These are phyloP conservation scores for Bjerkandera adusta DNA, from an alignment of 1,284 basidiomycete species.

Conservation along the genomic window DNA sequence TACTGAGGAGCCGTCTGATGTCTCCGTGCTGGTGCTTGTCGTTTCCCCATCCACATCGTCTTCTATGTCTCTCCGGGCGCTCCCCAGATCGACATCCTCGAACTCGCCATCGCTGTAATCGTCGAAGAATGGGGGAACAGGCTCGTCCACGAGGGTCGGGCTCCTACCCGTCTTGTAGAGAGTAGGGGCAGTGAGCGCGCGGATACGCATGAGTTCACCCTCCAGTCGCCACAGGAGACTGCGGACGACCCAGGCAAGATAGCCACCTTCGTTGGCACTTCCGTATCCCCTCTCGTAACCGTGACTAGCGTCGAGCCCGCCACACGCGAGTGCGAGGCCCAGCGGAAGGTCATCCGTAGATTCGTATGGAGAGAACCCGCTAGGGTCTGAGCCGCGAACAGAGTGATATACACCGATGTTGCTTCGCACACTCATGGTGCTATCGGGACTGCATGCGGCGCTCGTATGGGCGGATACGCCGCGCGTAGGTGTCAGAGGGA, in stretches of 20 bases:
- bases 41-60: constrained; percentile 26
- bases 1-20: constrained; percentile 47
- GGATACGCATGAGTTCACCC: constrained; percentile 44
- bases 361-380: too few relatives aligned
- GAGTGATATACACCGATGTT: too few relatives aligned
- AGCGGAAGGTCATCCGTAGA: too few relatives aligned
- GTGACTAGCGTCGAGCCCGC: too few relatives aligned
- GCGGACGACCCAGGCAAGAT: constrained; percentile 52
- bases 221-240: constrained; percentile 52
- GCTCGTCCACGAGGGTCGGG: constrained; percentile 10
- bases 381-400: too few relatives aligned
- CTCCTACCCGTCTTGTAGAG: too few relatives aligned
- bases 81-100: neutral
- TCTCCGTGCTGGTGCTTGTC: constrained; percentile 27
- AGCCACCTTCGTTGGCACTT: constrained; percentile 28
- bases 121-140: constrained; percentile 24
- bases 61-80: constrained; percentile 31
- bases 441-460: neutral
- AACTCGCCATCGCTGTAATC: constrained; percentile 19
- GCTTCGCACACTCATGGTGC: neutral
- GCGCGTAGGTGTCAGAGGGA: neutral
- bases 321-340: too few relatives aligned
- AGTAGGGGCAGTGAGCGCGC: too few relatives aligned
- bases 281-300: too few relatives aligned
- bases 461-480: too few relatives aligned